These are phyloP conservation scores for Delitschia confertaspora DNA, from an alignment of 495 filamentous ascomycete genomes.

Conservation along the genomic window DNA sequence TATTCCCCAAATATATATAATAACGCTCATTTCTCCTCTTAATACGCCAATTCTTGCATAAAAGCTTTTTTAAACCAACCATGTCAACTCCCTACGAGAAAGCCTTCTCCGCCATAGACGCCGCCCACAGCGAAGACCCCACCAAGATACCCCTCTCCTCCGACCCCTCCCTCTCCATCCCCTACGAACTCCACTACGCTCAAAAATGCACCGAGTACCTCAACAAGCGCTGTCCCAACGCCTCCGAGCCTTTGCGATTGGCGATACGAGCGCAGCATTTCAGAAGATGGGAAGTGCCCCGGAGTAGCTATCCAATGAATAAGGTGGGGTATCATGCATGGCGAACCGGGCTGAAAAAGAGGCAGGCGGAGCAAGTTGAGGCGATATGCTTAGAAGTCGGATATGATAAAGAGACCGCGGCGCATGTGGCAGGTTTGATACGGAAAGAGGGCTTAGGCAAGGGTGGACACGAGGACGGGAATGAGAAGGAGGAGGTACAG, in stretches of 20 bases:
- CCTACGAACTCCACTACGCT: constrained; percentile 75
- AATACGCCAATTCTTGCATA: no score
- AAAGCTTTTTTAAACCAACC: no score
- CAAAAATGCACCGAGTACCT: constrained; percentile 68
- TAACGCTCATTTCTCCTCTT: no score
- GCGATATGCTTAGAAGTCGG: constrained; percentile 47
- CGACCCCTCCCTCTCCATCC: constrained; percentile 37
- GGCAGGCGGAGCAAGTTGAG: constrained; percentile 54
- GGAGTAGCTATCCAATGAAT: constrained; percentile 57
- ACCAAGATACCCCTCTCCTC: constrained; percentile 37
- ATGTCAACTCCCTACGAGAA: constrained; percentile 28
- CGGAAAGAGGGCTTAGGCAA: no score
- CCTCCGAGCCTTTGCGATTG: constrained; percentile 56
- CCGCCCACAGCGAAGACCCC: constrained; percentile 63
- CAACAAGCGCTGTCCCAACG: constrained; percentile 41
- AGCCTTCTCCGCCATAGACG: constrained; percentile 59
- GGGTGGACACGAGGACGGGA: constrained; percentile 56
- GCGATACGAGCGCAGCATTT: constrained; percentile 79
- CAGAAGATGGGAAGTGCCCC: constrained; percentile 69
- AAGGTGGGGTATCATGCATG: constrained; percentile 65
- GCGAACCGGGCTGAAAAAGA: constrained; percentile 60
- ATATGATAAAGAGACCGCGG: constrained; percentile 41
- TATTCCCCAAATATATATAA: no score
- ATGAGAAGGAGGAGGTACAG: constrained; percentile 57
- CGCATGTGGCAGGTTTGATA: constrained; percentile 51